phyloP scores from a whole-genome alignment of 2,329 filamentous ascomycete species.

The Diplodia mutila region DNA sequence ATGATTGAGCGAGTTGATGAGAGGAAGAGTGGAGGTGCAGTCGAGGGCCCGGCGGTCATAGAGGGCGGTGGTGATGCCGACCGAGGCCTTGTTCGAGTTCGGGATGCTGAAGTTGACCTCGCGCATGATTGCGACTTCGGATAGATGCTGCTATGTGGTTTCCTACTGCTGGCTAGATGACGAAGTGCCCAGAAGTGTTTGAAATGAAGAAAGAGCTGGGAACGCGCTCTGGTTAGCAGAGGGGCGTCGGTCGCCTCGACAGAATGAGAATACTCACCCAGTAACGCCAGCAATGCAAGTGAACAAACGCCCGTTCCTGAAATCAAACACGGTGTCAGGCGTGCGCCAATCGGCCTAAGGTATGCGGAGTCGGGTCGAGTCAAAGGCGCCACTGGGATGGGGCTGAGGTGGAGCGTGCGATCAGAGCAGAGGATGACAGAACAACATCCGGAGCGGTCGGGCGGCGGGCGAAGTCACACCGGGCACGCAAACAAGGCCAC shows the following conservation, averaged over 20 bases:
- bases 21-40: constrained; percentile 93
- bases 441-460: constrained; percentile 29
- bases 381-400: constrained; percentile 20
- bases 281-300: constrained; percentile 27
- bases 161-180: constrained; percentile 8
- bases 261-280: constrained; percentile 18
- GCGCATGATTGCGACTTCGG: constrained; percentile 72
- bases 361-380: constrained; percentile 6
- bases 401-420: constrained; percentile 21
- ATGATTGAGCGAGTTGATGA: constrained; percentile 99
- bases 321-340: constrained; percentile 24
- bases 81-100: constrained; percentile 98
- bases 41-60: constrained; percentile 97
- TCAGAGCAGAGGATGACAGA: constrained; percentile 19
- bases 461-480: constrained; percentile 11
- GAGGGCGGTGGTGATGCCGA: constrained; percentile 96
- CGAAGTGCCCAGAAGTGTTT: constrained; percentile 8
- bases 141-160: background rate
- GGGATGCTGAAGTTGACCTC: constrained; percentile 99
- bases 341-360: constrained; percentile 20
- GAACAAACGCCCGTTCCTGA: constrained; percentile 22
- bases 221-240: constrained; percentile 36
- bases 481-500: constrained; percentile 13
- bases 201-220: constrained; percentile 33
- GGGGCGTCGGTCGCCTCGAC: constrained; percentile 29